Evolutionary conservation across 345 rosid genomes (phyloP).

Genomic region (Aquilaria yunnanensis): DNA sequence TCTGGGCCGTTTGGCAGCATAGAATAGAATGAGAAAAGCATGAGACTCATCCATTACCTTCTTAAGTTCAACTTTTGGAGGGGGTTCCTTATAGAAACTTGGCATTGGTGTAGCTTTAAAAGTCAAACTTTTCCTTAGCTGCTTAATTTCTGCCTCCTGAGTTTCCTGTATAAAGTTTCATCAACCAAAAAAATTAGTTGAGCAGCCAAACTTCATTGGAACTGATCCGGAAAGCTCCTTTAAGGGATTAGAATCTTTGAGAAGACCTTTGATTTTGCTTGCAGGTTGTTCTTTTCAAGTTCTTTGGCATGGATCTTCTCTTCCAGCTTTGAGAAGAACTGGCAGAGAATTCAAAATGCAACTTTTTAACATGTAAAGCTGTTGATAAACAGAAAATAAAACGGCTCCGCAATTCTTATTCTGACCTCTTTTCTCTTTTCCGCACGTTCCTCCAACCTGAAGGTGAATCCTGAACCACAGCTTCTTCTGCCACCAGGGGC

Average conservation of each 20-base stretch:
- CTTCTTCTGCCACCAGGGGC: constrained; percentile 51
- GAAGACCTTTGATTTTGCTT: constrained; percentile 86
- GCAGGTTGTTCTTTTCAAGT: constrained; percentile 61
- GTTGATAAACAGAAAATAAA: constrained; percentile 3
- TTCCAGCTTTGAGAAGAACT: constrained; percentile 90
- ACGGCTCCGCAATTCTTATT: constrained; percentile 1
- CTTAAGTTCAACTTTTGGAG: constrained; percentile 82
- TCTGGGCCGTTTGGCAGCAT: neutral
- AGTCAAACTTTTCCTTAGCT: constrained; percentile 83
- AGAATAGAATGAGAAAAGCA: neutral
- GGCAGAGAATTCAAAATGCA: constrained; percentile 14
- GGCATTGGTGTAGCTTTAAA: constrained; percentile 99
- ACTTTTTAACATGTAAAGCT: constrained; percentile 7
- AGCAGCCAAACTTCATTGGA: neutral
- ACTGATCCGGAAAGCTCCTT: constrained; percentile 2
- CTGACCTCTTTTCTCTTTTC: constrained; percentile 90
- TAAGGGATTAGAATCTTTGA: neutral
- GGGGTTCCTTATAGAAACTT: constrained; percentile 92
- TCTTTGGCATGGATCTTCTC: constrained; percentile 95
- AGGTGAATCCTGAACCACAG: constrained; percentile 72
- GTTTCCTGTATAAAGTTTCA: constrained; percentile 52
- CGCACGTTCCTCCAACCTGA: constrained; percentile 92
- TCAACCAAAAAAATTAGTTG: constrained; percentile 4
- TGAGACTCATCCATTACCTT: constrained; percentile 46
- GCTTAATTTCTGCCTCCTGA: constrained; percentile 88